A percentile compares a stretch with the other conserved stretches of the same genome.
phyloP scores from a whole-genome alignment of 1,284 basidiomycete species.

The Neotropicomus parvogracilis region DNA sequence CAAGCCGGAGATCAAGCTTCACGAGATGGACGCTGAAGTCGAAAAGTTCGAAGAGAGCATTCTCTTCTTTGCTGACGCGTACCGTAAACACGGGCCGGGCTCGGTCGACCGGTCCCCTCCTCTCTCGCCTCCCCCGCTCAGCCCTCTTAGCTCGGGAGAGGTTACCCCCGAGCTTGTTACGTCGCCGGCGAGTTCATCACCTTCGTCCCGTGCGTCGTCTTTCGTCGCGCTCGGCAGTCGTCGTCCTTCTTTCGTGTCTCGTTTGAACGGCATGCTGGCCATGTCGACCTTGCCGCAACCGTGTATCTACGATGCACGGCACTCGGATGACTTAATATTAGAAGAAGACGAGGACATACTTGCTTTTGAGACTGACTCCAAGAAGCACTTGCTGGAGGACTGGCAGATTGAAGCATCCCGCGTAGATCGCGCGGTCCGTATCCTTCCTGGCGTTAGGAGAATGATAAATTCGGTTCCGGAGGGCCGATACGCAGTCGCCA shows the following conservation, averaged over 20 bases:
- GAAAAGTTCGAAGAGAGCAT: constrained; percentile 67
- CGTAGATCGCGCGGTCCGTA: constrained; percentile 66
- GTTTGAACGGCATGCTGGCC: constrained; percentile 46
- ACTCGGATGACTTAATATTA: constrained; percentile 38
- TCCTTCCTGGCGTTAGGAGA: constrained; percentile 68
- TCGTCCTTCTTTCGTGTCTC: constrained; percentile 50
- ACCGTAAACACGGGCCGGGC: constrained; percentile 43
- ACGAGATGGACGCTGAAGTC: constrained; percentile 69
- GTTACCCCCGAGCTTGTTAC: constrained; percentile 38
- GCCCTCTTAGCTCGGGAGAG: constrained; percentile 36
- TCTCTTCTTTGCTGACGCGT: constrained; percentile 71
- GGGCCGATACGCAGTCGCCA: constrained; percentile 71
- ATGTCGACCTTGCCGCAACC: constrained; percentile 42
- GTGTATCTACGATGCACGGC: constrained; percentile 35
- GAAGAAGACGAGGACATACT: constrained; percentile 38
- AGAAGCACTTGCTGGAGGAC: constrained; percentile 40
- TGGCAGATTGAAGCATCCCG: constrained; percentile 60
- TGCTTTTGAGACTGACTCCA: constrained; percentile 28
- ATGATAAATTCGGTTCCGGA: constrained; percentile 68
- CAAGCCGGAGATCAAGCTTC: constrained; percentile 52
- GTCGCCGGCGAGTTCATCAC: constrained; percentile 35
- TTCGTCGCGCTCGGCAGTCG: constrained; percentile 37
- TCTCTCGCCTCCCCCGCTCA: constrained; percentile 22
- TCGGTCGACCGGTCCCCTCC: constrained; percentile 30
- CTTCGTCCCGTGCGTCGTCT: constrained; percentile 43